Evolutionary conservation across 2,329 filamentous ascomycete genomes (phyloP).

Genomic region (Fonsecaea multimorphosa): DNA sequence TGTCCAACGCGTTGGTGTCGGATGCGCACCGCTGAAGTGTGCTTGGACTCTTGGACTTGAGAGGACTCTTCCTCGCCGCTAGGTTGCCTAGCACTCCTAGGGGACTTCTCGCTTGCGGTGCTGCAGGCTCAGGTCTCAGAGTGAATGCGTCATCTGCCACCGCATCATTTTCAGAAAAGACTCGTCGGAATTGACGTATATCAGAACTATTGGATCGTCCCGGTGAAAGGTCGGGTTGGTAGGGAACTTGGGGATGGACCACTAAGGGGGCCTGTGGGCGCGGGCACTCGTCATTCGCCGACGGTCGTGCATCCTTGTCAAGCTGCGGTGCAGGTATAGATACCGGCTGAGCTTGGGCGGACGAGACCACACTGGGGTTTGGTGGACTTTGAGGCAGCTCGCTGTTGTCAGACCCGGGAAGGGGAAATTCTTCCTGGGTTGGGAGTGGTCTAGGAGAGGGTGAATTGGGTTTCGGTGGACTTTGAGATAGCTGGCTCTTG

Average conservation of each 20-base stretch:
- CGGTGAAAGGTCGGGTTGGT: neutral
- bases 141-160: slow-evolving; percentile 10
- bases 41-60: slow-evolving; percentile 19
- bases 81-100: slow-evolving; percentile 21
- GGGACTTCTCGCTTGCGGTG: slow-evolving; percentile 11
- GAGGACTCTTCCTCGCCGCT: slow-evolving; percentile 13
- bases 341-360: neutral
- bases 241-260: neutral
- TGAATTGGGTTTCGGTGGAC: neutral
- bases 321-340: neutral
- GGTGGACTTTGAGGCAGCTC: neutral
- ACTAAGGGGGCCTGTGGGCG: neutral
- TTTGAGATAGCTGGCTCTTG: neutral
- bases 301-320: neutral
- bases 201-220: neutral
- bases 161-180: slow-evolving; percentile 34
- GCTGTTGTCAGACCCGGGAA: slow-evolving; percentile 3
- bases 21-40: slow-evolving; percentile 30
- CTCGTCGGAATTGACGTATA: slow-evolving; percentile 28
- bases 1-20: slow-evolving; percentile 21
- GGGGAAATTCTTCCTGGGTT: slow-evolving; percentile 27
- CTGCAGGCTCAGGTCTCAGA: neutral
- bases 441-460: slow-evolving; percentile 17
- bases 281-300: neutral
- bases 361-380: neutral